A percentile compares a stretch with the other conserved stretches of the same genome.
These are phyloP conservation scores for Neonectria sp. DNA, from an alignment of 2,329 filamentous ascomycete genomes.

Conservation along the genomic window DNA sequence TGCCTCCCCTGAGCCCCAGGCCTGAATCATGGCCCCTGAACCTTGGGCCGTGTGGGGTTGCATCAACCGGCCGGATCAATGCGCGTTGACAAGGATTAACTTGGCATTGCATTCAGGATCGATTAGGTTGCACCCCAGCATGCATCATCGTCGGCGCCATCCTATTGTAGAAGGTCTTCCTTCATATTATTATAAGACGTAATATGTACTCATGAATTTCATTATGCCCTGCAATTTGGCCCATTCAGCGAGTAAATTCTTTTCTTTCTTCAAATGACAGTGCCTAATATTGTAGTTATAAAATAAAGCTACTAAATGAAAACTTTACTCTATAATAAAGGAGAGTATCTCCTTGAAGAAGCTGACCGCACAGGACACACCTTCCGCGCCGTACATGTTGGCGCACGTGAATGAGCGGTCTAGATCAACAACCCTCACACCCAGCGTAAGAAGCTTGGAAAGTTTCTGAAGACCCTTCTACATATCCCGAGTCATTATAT, in stretches of 20 bases:
- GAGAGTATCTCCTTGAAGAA: too few species aligned
- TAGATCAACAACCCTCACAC: not conserved
- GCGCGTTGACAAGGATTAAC: not conserved
- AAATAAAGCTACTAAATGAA: too few species aligned
- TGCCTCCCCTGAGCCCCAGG: not conserved
- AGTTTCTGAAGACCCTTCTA: not conserved
- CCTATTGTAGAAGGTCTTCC: not conserved
- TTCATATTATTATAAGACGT: too few species aligned
- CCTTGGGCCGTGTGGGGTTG: slow-evolving; percentile 1
- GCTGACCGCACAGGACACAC: too few species aligned
- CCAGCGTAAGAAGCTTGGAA: not conserved
- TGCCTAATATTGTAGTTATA: too few species aligned
- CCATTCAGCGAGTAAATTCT: too few species aligned
- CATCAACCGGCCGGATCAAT: not conserved
- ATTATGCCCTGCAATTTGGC: too few species aligned
- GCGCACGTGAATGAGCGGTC: too few species aligned
- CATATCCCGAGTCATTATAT: not conserved
- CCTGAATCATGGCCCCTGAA: not conserved
- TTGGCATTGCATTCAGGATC: not conserved
- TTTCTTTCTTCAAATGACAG: too few species aligned
- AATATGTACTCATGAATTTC: too few species aligned
- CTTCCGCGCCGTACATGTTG: too few species aligned
- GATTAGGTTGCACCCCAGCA: not conserved
- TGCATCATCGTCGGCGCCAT: not conserved
- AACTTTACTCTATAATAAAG: too few species aligned